Base-by-base conservation (phyloP, 169 alveolate genomes). In the Plasmodium falciparum region DNA sequence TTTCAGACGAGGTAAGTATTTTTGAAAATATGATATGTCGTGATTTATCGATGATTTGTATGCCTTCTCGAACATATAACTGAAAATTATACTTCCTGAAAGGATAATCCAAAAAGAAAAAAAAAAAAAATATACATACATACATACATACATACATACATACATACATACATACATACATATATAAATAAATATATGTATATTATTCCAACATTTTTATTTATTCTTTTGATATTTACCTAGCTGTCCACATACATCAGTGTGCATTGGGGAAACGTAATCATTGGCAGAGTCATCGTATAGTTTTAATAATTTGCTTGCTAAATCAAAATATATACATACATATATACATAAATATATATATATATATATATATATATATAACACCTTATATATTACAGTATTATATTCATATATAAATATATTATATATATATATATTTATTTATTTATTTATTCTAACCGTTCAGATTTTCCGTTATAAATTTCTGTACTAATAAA, bases 231-330 rank as follows among this genome's bases (percentile, higher is more conserved):
- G 59, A 39, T 29, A 59, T 47, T 12, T 33, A 76, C 89, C 89
- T 67, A 76, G 20, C 29, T 76, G 89, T 4, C 70, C 59, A 15
- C 89, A 76, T 15, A 76, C 89, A 65, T 76, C 89, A 11, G 75
- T 29, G 66, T 76, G 75, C 73, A 50, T 15, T 6, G 89, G 89
- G 7, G 76, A 26, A 39, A 76, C 8, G 17, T 76, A 76, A 47
- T 76, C 24, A 2, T 17, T 8, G 1, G 61, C 3, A 8, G 9
- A 26, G 6, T 56, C 75, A n/a, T 63, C 56, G 33, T 76, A 65
- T 54, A 63, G 59, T 56, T 76, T 76, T 39, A 76, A 49, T 39
- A 66, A 66, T 39, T 66, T 66, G 9, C 15, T 39, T 39, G 43
- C 59, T 66, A 33, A 13, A 58, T 12, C 9, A 17, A 13, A 22